Conservation (phyloP, 768 basidiomycete species). For the Suillus fuscotomentosus region DNA sequence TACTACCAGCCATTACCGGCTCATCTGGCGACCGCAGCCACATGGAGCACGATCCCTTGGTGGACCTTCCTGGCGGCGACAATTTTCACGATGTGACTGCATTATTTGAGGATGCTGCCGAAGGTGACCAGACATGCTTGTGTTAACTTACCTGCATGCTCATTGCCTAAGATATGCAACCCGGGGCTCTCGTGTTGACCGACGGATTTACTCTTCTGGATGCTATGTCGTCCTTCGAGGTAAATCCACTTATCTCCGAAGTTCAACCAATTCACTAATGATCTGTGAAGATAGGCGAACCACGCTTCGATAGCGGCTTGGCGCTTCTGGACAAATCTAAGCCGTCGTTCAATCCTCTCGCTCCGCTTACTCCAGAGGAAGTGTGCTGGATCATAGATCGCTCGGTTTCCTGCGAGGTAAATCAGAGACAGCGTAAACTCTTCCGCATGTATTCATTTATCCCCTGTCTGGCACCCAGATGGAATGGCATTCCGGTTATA, state of each 20-base stretch:
- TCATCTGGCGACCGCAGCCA: constrained; percentile 7
- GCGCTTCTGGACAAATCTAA: constrained; percentile 39
- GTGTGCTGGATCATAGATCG: constrained; percentile 88
- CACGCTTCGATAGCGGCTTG: constrained; percentile 84
- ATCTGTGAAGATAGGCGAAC: constrained; percentile 74
- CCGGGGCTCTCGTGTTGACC: constrained; percentile 62
- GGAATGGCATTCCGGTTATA: constrained; percentile 84
- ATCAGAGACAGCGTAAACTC: constrained; percentile 16
- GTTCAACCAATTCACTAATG: background rate
- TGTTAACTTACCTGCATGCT: constrained; percentile 4
- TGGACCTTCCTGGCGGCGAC: constrained; percentile 51
- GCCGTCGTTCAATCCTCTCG: constrained; percentile 60
- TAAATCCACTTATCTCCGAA: constrained; percentile 24
- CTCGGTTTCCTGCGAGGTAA: constrained; percentile 75
- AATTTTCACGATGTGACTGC: constrained; percentile 63
- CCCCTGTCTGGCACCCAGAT: constrained; percentile 47
- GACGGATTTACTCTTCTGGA: constrained; percentile 76
- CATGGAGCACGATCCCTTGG: constrained; percentile 18
- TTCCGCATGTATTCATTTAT: constrained; percentile 15
- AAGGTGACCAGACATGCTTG: constrained; percentile 41
- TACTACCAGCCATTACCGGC: background rate
- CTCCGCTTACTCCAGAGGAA: constrained; percentile 70
- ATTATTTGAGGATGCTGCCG: constrained; percentile 56
- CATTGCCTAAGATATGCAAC: constrained; percentile 53
- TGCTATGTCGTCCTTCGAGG: constrained; percentile 94